Evolutionary conservation across 495 filamentous ascomycete genomes (phyloP), one percentile per base, ranked within the genome.

Genomic region (Aspergillus campestris): DNA sequence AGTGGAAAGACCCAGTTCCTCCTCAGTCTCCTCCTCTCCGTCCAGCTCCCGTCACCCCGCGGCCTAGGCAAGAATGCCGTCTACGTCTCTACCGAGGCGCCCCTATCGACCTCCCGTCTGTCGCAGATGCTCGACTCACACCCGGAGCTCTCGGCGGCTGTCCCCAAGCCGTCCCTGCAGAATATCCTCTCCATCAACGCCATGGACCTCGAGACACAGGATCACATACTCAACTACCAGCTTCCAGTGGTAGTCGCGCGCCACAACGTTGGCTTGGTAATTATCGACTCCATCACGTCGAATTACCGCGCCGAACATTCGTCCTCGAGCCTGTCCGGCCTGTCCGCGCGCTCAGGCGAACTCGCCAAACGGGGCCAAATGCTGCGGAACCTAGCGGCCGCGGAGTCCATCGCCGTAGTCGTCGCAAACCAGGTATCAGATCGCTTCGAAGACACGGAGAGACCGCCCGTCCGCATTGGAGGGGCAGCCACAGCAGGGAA

Each of bases 1-100:
- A 84, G 86, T 52, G 92, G 92, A 57, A 98, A 98, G 72, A 96
- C 94, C 11, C 94, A 98, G 63, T 82, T 96, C 65, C 86, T 96
- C 14, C 83, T 96, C 15, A 83, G 80, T 31, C 78, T 98, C 24
- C 81, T 90, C 32, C 78, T 95, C 29, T 75, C 89, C 10, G 77
- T 77, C 8, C 92, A 97, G 58, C 84, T 96, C 10, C 81, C 84
- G 4, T 65, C 78, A 2, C 84, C 85, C 0, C 66, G 73, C 30
- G 91, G 90, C 3, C 72, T 92, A 8, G 73, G 70, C 15, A 75
- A 79, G 39, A 70, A 79, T 9, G 80, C 86, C 0, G 72, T 98
- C 7, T 97, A 98, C 71, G 87, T 98, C 62, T 94, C 88, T n/a
- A 98, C 94, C 33, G 94, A 97, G 60, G 80, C 87, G 1, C 73